These are phyloP conservation scores for Leccinum barrowsii DNA, from an alignment of 768 basidiomycete species.

Conservation along the genomic window DNA sequence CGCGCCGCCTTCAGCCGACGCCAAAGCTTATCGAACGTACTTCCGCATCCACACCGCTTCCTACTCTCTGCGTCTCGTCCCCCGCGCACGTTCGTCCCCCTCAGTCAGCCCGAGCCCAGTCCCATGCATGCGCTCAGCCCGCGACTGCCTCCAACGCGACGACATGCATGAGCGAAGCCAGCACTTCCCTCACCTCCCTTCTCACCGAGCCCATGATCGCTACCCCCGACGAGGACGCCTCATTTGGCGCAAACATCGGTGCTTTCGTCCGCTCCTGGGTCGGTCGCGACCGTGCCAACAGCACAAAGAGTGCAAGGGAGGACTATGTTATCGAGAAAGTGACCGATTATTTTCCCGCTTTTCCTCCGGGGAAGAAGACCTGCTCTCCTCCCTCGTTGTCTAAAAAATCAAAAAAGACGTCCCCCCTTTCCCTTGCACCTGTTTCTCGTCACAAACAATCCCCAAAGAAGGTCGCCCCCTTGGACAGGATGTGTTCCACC, in stretches of 20 bases:
- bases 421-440: slow-evolving; percentile 11
- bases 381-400: neutral
- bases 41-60: slow-evolving; percentile 31
- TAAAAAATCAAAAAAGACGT: slow-evolving; percentile 21
- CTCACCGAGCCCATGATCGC: slow-evolving; percentile 39
- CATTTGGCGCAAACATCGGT: slow-evolving; percentile 46
- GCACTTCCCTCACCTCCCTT: slow-evolving; percentile 52
- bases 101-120: slow-evolving; percentile 31
- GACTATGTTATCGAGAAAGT: slow-evolving; percentile 27
- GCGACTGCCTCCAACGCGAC: slow-evolving; percentile 37
- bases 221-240: slow-evolving; percentile 39
- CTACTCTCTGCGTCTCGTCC: slow-evolving; percentile 50
- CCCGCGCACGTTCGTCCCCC: slow-evolving; percentile 31
- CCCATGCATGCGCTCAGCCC: slow-evolving; percentile 32
- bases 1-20: slow-evolving; percentile 26
- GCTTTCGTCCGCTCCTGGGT: slow-evolving; percentile 33
- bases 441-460: slow-evolving; percentile 10
- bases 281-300: slow-evolving; percentile 23
- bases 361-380: slow-evolving; percentile 19
- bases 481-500: slow-evolving; percentile 16
- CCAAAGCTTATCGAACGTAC: slow-evolving; percentile 36
- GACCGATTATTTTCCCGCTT: slow-evolving; percentile 28
- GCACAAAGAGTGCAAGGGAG: slow-evolving; percentile 27
- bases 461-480: slow-evolving; percentile 5
- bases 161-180: slow-evolving; percentile 35